A percentile compares a stretch with the other conserved stretches of the same genome.
phyloP scores from a whole-genome alignment of 1,139 yeast species.

The Debaryomyces sp. region DNA sequence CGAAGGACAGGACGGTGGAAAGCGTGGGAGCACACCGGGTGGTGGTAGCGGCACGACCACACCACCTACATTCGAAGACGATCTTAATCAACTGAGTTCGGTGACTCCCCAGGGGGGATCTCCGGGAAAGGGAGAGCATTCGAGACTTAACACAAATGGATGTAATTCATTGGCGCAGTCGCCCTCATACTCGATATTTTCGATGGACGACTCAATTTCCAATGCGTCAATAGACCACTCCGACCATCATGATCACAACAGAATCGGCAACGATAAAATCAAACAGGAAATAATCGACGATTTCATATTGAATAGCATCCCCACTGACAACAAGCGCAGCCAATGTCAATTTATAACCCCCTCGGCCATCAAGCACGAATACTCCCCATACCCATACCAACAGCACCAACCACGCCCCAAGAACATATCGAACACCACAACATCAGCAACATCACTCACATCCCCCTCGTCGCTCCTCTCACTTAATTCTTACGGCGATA shows the following conservation, averaged over 20 bases:
- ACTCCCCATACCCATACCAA: constrained; percentile 8
- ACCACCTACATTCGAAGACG: background rate
- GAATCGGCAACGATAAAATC: constrained; percentile 30
- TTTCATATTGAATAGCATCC: constrained; percentile 41
- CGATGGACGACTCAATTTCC: constrained; percentile 27
- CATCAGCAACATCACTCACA: constrained; percentile 26
- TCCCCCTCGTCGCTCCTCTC: constrained; percentile 40
- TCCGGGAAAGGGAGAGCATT: background rate
- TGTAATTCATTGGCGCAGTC: constrained; percentile 28
- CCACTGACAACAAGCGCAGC: constrained; percentile 21
- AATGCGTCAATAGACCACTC: constrained; percentile 12
- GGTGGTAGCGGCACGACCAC: constrained; percentile 8
- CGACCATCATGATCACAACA: constrained; percentile 1
- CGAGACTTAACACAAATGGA: constrained; percentile 3
- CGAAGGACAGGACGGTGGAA: background rate
- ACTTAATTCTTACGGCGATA: constrained; percentile 28
- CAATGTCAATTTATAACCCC: constrained; percentile 21
- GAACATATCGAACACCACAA: constrained; percentile 10
- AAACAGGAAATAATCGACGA: constrained; percentile 48
- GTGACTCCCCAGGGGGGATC: background rate
- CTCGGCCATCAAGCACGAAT: constrained; percentile 16
- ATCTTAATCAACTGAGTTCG: background rate
- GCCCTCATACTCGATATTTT: constrained; percentile 34
- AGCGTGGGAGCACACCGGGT: constrained; percentile 3
- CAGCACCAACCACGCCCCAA: constrained; percentile 10